phyloP scores from a whole-genome alignment of 2,329 filamentous ascomycete genomes.

The Arthrobotrys entomopaga region DNA sequence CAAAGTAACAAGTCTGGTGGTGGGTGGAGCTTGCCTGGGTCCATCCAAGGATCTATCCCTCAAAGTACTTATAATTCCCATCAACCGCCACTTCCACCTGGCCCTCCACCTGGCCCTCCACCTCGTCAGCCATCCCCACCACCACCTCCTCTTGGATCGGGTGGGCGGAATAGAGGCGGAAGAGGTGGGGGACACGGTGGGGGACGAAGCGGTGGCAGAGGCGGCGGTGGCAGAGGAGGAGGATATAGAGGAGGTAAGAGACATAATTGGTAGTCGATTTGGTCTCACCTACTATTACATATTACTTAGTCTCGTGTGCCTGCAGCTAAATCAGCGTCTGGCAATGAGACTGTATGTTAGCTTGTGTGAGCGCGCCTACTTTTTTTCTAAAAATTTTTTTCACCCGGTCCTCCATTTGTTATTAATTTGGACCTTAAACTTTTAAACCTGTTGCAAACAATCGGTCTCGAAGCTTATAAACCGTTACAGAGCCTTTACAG shows the following conservation, averaged over 20 bases:
- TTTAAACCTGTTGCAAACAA: no score
- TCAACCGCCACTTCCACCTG: slow-evolving; percentile 37
- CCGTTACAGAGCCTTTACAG: no score
- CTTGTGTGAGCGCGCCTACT: no score
- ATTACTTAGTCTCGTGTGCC: no score
- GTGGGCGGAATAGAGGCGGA: slow-evolving; percentile 15
- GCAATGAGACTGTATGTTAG: no score
- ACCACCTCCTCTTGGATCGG: slow-evolving; percentile 9
- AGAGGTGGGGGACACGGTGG: slow-evolving; percentile 12
- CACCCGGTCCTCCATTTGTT: no score
- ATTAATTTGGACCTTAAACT: no score
- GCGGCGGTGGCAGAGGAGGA: slow-evolving; percentile 13
- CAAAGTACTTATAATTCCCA: slow-evolving; percentile 33
- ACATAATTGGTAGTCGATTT: slow-evolving; percentile 11
- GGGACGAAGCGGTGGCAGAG: slow-evolving; percentile 15
- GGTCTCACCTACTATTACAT: no score
- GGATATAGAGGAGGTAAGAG: slow-evolving; percentile 4
- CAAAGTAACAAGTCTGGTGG: slow-evolving; percentile 12
- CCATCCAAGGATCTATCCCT: slow-evolving; percentile 40
- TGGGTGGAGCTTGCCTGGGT: slow-evolving; percentile 51
- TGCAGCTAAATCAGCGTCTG: no score
- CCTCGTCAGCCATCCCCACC: slow-evolving; percentile 1
- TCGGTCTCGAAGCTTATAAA: no score
- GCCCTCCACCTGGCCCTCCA: slow-evolving; percentile 28
- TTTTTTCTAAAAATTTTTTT: no score